Evolutionary conservation across 192 early-diverging fungal species (phyloP).

Genomic region (Coemansia sp.): DNA sequence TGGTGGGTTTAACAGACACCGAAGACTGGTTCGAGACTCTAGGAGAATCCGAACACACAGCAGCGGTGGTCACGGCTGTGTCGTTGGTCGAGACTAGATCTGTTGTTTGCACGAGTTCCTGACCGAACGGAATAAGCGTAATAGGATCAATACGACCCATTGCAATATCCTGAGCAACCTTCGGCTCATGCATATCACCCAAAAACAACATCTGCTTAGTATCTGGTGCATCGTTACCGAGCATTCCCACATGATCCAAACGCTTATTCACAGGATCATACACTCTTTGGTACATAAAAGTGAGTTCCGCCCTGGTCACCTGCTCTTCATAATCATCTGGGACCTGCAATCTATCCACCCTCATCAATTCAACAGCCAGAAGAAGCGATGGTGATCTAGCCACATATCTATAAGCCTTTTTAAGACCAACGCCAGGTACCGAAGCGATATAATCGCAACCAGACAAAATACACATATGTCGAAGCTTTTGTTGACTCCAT

Average conservation of each 20-base stretch:
- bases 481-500: slow-evolving; percentile 67
- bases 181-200: slow-evolving; percentile 57
- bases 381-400: slow-evolving; percentile 67
- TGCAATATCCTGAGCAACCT: slow-evolving; percentile 62
- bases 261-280: slow-evolving; percentile 65
- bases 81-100: background rate
- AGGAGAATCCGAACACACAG: background rate
- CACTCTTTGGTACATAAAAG: slow-evolving; percentile 89
- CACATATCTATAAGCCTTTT: slow-evolving; percentile 65
- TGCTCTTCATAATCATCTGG: slow-evolving; percentile 67
- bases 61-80: background rate
- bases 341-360: slow-evolving; percentile 53
- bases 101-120: background rate
- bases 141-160: slow-evolving; percentile 66
- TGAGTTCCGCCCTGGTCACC: slow-evolving; percentile 78
- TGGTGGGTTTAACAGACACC: background rate
- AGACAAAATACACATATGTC: slow-evolving; percentile 92
- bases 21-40: background rate
- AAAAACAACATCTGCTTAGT: slow-evolving; percentile 59
- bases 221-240: slow-evolving; percentile 45
- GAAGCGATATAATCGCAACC: slow-evolving; percentile 97
- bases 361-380: slow-evolving; percentile 51
- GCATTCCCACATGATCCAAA: slow-evolving; percentile 62
- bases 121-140: slow-evolving; percentile 54
- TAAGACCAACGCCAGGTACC: slow-evolving; percentile 83